Percentiles rank a stretch among this genome's conserved stretches.
phyloP scores from a whole-genome alignment of 305 asterid genomes.

The Fraxinus albicans region DNA sequence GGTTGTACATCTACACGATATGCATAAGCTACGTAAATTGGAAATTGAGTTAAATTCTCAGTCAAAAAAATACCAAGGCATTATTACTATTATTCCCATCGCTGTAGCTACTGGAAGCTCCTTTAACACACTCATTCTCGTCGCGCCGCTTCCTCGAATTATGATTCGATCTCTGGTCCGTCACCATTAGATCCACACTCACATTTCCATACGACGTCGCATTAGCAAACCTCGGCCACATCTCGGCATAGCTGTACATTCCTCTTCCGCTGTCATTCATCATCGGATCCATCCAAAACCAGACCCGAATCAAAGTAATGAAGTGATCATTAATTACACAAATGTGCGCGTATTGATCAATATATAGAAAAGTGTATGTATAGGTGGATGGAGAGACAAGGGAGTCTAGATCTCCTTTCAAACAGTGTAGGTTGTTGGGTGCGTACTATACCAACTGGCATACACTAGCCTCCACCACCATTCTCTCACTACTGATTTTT shows the following conservation, averaged over 20 bases:
- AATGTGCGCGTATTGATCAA: slow-evolving; percentile 16
- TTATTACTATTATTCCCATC: slow-evolving; percentile 33
- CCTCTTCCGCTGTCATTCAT: slow-evolving; percentile 46
- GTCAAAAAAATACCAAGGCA: slow-evolving; percentile 29
- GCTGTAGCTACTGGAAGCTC: slow-evolving; percentile 50
- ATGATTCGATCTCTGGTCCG: slow-evolving; percentile 48
- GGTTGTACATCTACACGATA: not conserved
- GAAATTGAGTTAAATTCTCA: slow-evolving; percentile 13
- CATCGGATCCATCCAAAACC: slow-evolving; percentile 55
- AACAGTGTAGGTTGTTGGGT: slow-evolving; percentile 34
- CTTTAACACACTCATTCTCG: slow-evolving; percentile 40
- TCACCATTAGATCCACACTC: slow-evolving; percentile 49
- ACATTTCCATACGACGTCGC: slow-evolving; percentile 36
- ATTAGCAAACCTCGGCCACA: slow-evolving; percentile 58
- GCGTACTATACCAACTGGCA: slow-evolving; percentile 27
- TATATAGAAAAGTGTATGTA: slow-evolving; percentile 22
- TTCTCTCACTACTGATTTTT: slow-evolving; percentile 7
- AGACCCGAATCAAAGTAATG: slow-evolving; percentile 27
- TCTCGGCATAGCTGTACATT: slow-evolving; percentile 61
- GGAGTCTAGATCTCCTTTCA: not conserved
- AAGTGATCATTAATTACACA: slow-evolving; percentile 14
- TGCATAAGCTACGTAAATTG: not conserved
- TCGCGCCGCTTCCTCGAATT: slow-evolving; percentile 52
- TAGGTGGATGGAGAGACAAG: slow-evolving; percentile 13
- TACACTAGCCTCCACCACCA: slow-evolving; percentile 15